Evolutionary conservation across 805 yeast species (phyloP).

Genomic region (Nakazawaea peltata): DNA sequence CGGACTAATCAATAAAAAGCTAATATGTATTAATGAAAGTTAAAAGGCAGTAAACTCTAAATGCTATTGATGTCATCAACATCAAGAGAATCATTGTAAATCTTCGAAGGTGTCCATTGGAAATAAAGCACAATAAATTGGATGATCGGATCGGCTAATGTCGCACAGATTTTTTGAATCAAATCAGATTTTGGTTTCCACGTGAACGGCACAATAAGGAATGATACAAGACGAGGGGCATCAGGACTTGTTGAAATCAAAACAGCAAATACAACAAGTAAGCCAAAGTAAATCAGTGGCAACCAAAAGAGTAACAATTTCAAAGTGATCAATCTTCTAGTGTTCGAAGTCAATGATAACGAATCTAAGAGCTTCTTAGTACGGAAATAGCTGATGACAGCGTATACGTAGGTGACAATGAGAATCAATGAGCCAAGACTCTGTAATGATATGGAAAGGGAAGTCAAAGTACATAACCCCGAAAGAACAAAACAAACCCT

Average conservation of each 20-base stretch:
- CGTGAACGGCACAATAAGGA: too few species aligned
- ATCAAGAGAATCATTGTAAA: too few species aligned
- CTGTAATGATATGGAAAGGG: neutral
- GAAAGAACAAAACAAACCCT: neutral
- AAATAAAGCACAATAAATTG: neutral
- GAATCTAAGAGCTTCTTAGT: conserved; percentile 2
- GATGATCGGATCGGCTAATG: too few species aligned
- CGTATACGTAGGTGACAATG: conserved; percentile 1
- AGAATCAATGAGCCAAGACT: neutral
- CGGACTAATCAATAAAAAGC: too few species aligned
- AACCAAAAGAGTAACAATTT: conserved; percentile 4
- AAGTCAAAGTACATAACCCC: neutral
- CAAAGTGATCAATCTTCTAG: conserved; percentile 5
- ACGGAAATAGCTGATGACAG: neutral
- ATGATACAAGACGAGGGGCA: too few species aligned
- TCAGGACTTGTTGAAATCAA: too few species aligned
- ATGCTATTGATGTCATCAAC: too few species aligned
- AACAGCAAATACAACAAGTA: neutral
- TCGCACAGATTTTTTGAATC: too few species aligned
- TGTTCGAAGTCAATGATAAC: conserved; percentile 5
- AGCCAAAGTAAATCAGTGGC: conserved; percentile 1
- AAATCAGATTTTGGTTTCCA: too few species aligned
- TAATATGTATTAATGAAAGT: too few species aligned
- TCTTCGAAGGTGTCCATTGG: neutral
- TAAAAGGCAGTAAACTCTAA: too few species aligned